Conservation (phyloP, 441 rosid species). For the Brassica hybrid region DNA sequence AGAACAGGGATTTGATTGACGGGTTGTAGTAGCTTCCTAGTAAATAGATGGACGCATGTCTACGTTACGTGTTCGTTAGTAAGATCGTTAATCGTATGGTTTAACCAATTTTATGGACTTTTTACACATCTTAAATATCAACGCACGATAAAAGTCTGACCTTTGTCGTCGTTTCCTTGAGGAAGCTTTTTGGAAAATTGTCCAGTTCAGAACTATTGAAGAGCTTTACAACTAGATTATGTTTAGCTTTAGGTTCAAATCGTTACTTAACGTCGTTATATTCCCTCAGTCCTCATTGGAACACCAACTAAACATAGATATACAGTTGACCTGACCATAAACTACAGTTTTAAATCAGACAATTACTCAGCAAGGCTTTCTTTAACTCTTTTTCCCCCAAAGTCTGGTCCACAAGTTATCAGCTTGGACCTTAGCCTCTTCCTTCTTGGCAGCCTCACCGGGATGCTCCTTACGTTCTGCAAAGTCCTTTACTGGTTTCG, state of each 20-base stretch:
- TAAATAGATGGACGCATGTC: conserved; percentile 5
- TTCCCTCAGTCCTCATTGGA: background rate
- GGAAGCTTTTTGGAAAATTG: too few relatives aligned
- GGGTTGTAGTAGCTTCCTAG: background rate
- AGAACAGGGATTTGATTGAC: background rate
- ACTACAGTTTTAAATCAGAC: background rate
- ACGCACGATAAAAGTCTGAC: background rate
- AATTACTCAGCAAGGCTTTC: background rate
- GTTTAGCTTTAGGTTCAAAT: background rate
- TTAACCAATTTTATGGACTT: background rate
- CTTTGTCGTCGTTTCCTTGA: too few relatives aligned
- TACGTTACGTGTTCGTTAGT: background rate
- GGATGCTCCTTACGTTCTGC: background rate
- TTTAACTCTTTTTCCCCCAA: conserved; percentile 25
- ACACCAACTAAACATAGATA: background rate
- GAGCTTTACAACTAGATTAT: background rate
- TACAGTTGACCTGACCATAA: background rate
- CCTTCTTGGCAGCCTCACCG: conserved; percentile 2
- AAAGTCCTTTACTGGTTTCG: background rate
- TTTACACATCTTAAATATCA: background rate
- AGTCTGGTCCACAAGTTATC: conserved; percentile 39
- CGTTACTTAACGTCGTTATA: background rate
- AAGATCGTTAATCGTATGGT: background rate
- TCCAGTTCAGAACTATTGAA: too few relatives aligned
- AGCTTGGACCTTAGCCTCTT: conserved; percentile 18